Percentiles rank a stretch among this genome's conserved stretches.
Conservation (phyloP, 495 filamentous ascomycete genomes). For the Thermothielavioides terrestris region DNA sequence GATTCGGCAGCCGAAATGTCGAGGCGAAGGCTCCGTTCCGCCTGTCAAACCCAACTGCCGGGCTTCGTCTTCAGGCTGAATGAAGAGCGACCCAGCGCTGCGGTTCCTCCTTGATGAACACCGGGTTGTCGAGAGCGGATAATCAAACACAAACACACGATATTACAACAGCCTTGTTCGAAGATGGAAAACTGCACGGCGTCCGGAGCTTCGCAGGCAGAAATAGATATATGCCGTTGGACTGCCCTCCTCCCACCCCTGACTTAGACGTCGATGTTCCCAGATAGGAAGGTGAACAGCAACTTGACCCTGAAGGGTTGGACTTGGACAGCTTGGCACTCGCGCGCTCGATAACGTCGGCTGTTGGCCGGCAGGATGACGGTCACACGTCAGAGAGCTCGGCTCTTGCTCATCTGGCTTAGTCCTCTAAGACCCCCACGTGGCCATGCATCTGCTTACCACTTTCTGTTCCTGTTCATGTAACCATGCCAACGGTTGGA, state of each 20-base stretch:
- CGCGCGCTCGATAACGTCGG: background rate
- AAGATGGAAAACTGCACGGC: too few species aligned
- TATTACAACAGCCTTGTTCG: background rate
- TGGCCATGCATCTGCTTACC: constrained; percentile 1
- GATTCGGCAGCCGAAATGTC: constrained; percentile 7
- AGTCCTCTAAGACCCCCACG: background rate
- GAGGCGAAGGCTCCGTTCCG: background rate
- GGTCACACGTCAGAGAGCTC: constrained; percentile 2
- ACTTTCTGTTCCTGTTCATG: constrained; percentile 14
- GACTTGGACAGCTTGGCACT: constrained; percentile 8
- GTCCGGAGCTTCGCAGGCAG: too few species aligned
- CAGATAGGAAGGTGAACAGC: constrained; percentile 7
- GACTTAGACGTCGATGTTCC: constrained; percentile 1
- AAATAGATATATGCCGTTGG: background rate
- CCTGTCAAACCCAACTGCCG: background rate
- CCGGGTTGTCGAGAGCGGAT: background rate
- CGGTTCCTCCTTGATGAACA: background rate
- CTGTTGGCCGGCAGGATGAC: background rate
- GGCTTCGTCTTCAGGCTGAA: background rate
- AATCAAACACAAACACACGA: background rate
- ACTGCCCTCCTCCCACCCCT: background rate
- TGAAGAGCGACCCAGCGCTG: background rate
- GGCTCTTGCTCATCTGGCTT: background rate
- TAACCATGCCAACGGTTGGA: background rate
- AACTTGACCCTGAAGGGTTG: background rate